phyloP scores from a whole-genome alignment of 176 grass and related monocot species.

The Lolium rigidum region DNA sequence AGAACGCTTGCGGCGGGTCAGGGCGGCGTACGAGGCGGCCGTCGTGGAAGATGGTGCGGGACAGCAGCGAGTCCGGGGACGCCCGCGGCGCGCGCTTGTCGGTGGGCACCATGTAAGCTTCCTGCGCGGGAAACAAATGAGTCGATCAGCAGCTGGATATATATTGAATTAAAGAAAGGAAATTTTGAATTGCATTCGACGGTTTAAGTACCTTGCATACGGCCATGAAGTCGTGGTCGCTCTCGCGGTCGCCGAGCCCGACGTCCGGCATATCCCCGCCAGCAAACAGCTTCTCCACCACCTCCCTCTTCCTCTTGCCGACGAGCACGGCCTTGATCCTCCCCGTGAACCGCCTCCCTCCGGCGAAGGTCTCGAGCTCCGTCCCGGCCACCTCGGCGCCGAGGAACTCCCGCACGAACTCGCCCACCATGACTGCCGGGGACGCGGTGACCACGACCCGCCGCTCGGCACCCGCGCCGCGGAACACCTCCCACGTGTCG shows the following conservation, averaged over 20 bases:
- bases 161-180: not conserved
- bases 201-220: slow-evolving; percentile 72
- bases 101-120: slow-evolving; percentile 62
- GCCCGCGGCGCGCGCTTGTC: slow-evolving; percentile 52
- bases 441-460: slow-evolving; percentile 82
- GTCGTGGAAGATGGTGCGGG: slow-evolving; percentile 76
- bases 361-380: slow-evolving; percentile 60
- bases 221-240: slow-evolving; percentile 92
- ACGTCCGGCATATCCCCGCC: slow-evolving; percentile 59
- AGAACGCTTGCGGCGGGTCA: slow-evolving; percentile 54
- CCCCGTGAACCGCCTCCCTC: slow-evolving; percentile 45
- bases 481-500: slow-evolving; percentile 81
- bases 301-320: slow-evolving; percentile 62
- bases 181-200: not conserved
- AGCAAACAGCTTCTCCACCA: slow-evolving; percentile 54
- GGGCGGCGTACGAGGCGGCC: slow-evolving; percentile 81
- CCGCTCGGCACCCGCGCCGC: slow-evolving; percentile 38
- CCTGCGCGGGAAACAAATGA: not conserved
- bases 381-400: slow-evolving; percentile 81
- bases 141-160: too few relatives aligned
- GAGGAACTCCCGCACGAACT: slow-evolving; percentile 72
- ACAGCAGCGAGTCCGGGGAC: slow-evolving; percentile 52
- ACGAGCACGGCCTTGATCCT: slow-evolving; percentile 72
- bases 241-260: slow-evolving; percentile 83
- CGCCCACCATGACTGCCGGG: slow-evolving; percentile 62